Conservation (phyloP, 768 basidiomycete species). For the Candolleomyces efflorescens region DNA sequence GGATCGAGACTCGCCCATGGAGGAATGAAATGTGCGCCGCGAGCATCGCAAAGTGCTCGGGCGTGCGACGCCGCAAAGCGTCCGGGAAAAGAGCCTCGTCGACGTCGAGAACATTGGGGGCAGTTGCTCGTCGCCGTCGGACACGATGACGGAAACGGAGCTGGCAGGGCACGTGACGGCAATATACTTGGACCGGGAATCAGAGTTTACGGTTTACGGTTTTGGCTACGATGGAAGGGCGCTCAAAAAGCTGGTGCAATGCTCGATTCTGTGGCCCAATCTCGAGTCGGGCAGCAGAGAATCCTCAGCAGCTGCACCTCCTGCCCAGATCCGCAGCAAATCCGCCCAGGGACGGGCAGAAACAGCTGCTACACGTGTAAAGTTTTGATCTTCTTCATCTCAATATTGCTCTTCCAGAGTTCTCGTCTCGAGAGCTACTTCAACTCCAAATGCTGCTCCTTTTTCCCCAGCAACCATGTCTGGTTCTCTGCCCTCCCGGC, state of each 20-base stretch:
- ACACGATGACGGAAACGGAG: not conserved
- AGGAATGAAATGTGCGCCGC: constrained; percentile 4
- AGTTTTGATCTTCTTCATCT: not conserved
- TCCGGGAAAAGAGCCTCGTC: not conserved
- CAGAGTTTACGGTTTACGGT: not conserved
- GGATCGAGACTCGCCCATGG: not conserved
- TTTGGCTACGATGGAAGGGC: not conserved
- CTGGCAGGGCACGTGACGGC: not conserved
- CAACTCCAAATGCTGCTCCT: not conserved
- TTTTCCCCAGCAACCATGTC: not conserved
- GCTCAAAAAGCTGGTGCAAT: not conserved
- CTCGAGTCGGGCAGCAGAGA: not conserved
- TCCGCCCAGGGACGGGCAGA: not conserved
- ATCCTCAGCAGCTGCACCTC: not conserved
- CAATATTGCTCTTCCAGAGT: not conserved
- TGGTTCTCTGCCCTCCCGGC: constrained; percentile 21
- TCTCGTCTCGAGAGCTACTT: not conserved
- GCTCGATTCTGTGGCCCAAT: too few relatives aligned
- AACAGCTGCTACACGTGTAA: not conserved
- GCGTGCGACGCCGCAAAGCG: not conserved
- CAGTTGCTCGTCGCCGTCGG: not conserved
- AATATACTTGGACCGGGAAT: not conserved
- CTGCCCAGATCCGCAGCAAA: constrained; percentile 1
- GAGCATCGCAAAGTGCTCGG: not conserved
- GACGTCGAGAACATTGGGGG: not conserved